Percentiles rank a stretch among this genome's conserved stretches.
Conservation (phyloP, 208 protist species). For the Phytomonas serpens region DNA sequence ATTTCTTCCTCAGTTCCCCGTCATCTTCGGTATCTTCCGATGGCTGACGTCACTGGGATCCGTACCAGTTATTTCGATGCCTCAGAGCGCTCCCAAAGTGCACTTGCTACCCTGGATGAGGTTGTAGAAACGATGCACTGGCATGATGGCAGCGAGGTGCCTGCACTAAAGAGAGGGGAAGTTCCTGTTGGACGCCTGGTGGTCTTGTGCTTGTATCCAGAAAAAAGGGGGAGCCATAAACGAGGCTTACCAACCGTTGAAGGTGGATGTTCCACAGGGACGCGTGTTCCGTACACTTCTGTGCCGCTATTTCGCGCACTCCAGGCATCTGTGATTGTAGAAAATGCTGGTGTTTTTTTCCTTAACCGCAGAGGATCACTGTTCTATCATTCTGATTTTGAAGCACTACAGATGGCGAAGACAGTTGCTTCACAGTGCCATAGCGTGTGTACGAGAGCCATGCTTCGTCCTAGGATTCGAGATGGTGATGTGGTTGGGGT, state of each 20-base stretch:
- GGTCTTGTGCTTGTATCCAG: conserved; percentile 35
- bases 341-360: conserved; percentile 26
- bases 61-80: conserved; percentile 54
- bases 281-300: not conserved
- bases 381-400: conserved; percentile 37
- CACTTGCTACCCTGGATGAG: conserved; percentile 38
- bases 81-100: conserved; percentile 22
- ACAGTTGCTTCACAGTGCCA: conserved; percentile 34
- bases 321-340: conserved; percentile 11
- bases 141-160: conserved; percentile 72
- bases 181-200: conserved; percentile 39
- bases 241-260: not conserved
- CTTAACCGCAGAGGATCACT: conserved; percentile 14
- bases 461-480: conserved; percentile 33
- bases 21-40: conserved; percentile 25
- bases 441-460: conserved; percentile 4
- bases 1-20: conserved; percentile 24
- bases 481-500: conserved; percentile 29
- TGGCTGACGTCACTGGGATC: conserved; percentile 71
- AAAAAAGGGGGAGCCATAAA: not conserved
- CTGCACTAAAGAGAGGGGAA: conserved; percentile 52
- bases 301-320: not conserved
- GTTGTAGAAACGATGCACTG: conserved; percentile 71
- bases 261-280: not conserved
- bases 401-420: conserved; percentile 46